Evolutionary conservation across 148 eudicot species (phyloP).

Genomic region (Polygonum aviculare): DNA sequence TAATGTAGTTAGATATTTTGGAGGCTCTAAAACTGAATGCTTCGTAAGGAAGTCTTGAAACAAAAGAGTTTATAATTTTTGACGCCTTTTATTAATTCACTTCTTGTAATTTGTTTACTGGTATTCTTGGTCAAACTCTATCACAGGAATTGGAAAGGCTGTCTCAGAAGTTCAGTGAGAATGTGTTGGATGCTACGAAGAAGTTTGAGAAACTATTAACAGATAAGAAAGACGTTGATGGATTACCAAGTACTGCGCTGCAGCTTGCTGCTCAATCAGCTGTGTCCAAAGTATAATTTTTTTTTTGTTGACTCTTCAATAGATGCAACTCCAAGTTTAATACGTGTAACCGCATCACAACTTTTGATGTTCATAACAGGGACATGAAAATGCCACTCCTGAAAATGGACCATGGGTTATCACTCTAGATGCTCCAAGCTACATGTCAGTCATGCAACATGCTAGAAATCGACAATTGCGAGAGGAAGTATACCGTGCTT

Average conservation of each 20-base stretch:
- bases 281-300: constrained; percentile 53
- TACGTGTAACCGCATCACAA: neutral
- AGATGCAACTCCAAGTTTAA: neutral
- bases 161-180: constrained; percentile 80
- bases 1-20: neutral
- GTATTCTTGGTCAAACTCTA: neutral
- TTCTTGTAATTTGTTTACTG: neutral
- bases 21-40: neutral
- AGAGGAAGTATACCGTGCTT: constrained; percentile 91
- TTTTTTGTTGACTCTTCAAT: neutral
- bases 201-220: constrained; percentile 81
- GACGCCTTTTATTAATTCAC: neutral
- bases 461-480: constrained; percentile 71
- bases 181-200: constrained; percentile 96
- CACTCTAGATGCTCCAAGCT: constrained; percentile 92
- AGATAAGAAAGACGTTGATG: constrained; percentile 85
- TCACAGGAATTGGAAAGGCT: constrained; percentile 71
- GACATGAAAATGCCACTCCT: constrained; percentile 90
- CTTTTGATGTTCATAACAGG: constrained; percentile 34
- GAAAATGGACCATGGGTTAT: constrained; percentile 96
- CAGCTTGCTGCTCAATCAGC: constrained; percentile 98
- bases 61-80: neutral
- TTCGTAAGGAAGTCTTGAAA: neutral
- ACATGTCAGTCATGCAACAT: constrained; percentile 90
- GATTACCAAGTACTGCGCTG: constrained; percentile 83